Evolutionary conservation across 23 red algal species (phyloP).

Genomic region (Gracilaria gracilis): DNA sequence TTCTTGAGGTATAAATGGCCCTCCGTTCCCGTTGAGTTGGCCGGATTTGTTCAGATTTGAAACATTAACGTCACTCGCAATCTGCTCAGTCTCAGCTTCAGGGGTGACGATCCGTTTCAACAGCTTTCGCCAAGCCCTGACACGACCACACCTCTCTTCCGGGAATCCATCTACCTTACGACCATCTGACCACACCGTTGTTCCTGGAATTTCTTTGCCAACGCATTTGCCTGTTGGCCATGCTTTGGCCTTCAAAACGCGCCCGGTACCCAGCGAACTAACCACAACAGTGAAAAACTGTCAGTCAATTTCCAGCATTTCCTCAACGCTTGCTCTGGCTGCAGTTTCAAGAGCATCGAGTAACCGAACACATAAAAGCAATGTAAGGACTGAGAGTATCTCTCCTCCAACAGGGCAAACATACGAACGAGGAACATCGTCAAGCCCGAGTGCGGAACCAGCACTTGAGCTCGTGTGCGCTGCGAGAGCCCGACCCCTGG

Average conservation of each 20-base stretch:
- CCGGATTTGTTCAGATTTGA: neutral
- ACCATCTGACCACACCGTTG: conserved; percentile 71
- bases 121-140: conserved; percentile 60
- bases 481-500: conserved; percentile 56
- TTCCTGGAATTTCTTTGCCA: conserved; percentile 56
- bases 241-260: conserved; percentile 58
- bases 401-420: conserved; percentile 69
- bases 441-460: conserved; percentile 52
- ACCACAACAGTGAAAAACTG: conserved; percentile 79
- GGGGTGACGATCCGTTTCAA: conserved; percentile 33
- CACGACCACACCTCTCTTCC: conserved; percentile 35
- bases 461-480: conserved; percentile 22
- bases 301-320: conserved; percentile 74
- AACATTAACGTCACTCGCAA: neutral
- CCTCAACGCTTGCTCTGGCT: conserved; percentile 55
- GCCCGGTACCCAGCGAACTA: conserved; percentile 52
- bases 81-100: neutral
- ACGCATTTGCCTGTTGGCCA: conserved; percentile 65
- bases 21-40: neutral
- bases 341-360: conserved; percentile 72
- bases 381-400: conserved; percentile 62
- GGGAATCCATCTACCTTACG: conserved; percentile 62
- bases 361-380: conserved; percentile 73
- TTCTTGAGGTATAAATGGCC: neutral
- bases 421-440: conserved; percentile 77